Percentiles rank a stretch among this genome's conserved stretches.
phyloP scores from a whole-genome alignment of 352 stramenopile genomes.

The Elongisporangium undulatum region DNA sequence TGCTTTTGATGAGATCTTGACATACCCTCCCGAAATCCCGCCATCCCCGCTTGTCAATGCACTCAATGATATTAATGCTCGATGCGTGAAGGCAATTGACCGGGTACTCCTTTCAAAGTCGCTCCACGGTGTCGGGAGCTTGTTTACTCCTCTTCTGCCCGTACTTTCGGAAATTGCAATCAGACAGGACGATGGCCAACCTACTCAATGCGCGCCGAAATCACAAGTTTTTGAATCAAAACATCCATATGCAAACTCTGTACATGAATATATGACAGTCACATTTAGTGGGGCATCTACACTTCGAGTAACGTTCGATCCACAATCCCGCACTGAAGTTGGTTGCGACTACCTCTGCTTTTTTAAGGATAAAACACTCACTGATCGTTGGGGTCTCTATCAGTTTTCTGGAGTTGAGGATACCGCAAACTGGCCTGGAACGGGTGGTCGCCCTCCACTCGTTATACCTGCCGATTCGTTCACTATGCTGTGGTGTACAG shows the following conservation, averaged over 20 bases:
- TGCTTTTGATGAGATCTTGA: slow-evolving; percentile 47
- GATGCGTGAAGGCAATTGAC: slow-evolving; percentile 50
- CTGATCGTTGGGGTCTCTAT: slow-evolving; percentile 51
- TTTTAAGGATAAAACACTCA: slow-evolving; percentile 75
- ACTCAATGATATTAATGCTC: slow-evolving; percentile 49
- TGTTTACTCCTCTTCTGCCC: slow-evolving; percentile 21
- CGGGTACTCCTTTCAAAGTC: slow-evolving; percentile 22
- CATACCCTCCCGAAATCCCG: slow-evolving; percentile 49
- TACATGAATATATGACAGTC: slow-evolving; percentile 78
- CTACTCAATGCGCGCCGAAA: slow-evolving; percentile 42
- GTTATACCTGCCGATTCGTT: slow-evolving; percentile 78
- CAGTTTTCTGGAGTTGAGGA: slow-evolving; percentile 63
- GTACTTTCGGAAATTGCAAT: slow-evolving; percentile 42
- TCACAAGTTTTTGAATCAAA: slow-evolving; percentile 78
- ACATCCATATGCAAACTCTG: slow-evolving; percentile 80
- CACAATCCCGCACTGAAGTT: slow-evolving; percentile 53
- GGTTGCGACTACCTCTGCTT: slow-evolving; percentile 84
- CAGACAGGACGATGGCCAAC: slow-evolving; percentile 27
- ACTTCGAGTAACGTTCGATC: slow-evolving; percentile 73
- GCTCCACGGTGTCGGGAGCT: slow-evolving; percentile 5
- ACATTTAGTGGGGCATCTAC: slow-evolving; percentile 60
- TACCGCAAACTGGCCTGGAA: slow-evolving; percentile 81
- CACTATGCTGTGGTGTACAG: slow-evolving; percentile 78
- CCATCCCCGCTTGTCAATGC: slow-evolving; percentile 33
- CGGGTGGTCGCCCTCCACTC: slow-evolving; percentile 47